Base-by-base conservation (phyloP, 768 basidiomycete genomes). In the Myochromella boudieri region DNA sequence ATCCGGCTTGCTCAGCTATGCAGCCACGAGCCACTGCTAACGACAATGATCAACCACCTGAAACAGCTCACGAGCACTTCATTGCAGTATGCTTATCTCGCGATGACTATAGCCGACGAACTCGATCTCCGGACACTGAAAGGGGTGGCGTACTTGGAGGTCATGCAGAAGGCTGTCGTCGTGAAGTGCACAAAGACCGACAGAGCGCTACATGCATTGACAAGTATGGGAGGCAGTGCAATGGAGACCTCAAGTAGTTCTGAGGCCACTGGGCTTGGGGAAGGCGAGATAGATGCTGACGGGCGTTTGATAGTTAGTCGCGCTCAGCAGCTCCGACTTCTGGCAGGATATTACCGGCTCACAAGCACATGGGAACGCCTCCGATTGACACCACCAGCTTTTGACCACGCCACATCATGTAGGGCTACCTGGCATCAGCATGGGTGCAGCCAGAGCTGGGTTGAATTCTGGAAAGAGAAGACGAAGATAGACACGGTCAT, bases 401-500 rank as follows among this genome's bases (percentile, higher is more conserved):
- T 88, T 51, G 81, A 82, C 24, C 87, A 89, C 55, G 75, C 81
- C 1, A 61, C 76, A 6, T 66, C 77, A 3, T 87, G 87, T 54
- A 78, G 75, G 32, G 76, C 82, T 12, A 82, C 80, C 8, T 88
- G 85, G 84, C 82, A 85, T 57, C 84, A 85, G 55, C 81, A 83
- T 46, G 77, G 80, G 15, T 89, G 87, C 54, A 78, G 74, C 18
- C 84, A 85, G 61, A 80, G 80, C 45, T 89, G 86, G 85, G 60
- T 78, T 9, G 86, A 87, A 42, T 89, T 87, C 60, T 89, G 87
- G 87, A 85, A 84, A 63, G 85, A 87, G 54, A 85, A 84, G 63
- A 80, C 82, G 21, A 74, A 73, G 56, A 70, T 77, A 36, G 86
- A 87, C 27, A 61, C 71, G 3, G 78, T 88, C 22, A 69, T 88